phyloP scores from a whole-genome alignment of 2,329 filamentous ascomycete genomes.

The Fusarium sp. region DNA sequence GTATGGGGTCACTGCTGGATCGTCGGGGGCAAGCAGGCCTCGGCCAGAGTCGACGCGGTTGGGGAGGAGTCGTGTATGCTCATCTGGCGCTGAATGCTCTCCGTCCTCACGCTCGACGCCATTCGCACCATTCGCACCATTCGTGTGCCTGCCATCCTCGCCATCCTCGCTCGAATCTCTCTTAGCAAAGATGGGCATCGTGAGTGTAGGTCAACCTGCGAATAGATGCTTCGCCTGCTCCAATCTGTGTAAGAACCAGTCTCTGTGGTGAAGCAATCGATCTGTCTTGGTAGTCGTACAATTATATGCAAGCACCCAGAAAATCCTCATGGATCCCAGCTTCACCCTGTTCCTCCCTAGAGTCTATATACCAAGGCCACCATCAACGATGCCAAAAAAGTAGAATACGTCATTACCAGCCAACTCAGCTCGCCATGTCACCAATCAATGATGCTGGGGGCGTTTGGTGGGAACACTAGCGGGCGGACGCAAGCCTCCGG shows the following conservation, averaged over 20 bases:
- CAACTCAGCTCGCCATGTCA: conserved; percentile 14
- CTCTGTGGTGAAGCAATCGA: neutral
- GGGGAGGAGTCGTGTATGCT: conserved; percentile 76
- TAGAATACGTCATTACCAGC: conserved; percentile 43
- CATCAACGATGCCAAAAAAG: conserved; percentile 31
- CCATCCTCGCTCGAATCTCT: conserved; percentile 37
- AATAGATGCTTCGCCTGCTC: neutral
- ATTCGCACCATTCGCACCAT: conserved; percentile 17
- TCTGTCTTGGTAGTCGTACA: neutral
- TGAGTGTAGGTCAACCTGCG: conserved; percentile 1
- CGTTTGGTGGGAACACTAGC: conserved; percentile 26
- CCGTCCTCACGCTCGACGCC: conserved; percentile 34
- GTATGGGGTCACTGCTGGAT: conserved; percentile 81
- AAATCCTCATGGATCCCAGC: neutral
- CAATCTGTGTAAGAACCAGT: neutral
- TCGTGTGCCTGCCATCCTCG: conserved; percentile 11
- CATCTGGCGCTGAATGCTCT: conserved; percentile 54
- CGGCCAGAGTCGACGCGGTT: conserved; percentile 68
- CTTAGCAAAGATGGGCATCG: conserved; percentile 52
- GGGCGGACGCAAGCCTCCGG: conserved; percentile 36
- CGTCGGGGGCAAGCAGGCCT: conserved; percentile 54
- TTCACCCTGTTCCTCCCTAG: conserved; percentile 6
- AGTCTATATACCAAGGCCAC: conserved; percentile 32
- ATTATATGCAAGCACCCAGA: conserved; percentile 8
- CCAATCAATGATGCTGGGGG: conserved; percentile 31